These are phyloP conservation scores for Ambrosiella cleistominuta DNA, from an alignment of 2,329 filamentous ascomycete species.

Conservation along the genomic window DNA sequence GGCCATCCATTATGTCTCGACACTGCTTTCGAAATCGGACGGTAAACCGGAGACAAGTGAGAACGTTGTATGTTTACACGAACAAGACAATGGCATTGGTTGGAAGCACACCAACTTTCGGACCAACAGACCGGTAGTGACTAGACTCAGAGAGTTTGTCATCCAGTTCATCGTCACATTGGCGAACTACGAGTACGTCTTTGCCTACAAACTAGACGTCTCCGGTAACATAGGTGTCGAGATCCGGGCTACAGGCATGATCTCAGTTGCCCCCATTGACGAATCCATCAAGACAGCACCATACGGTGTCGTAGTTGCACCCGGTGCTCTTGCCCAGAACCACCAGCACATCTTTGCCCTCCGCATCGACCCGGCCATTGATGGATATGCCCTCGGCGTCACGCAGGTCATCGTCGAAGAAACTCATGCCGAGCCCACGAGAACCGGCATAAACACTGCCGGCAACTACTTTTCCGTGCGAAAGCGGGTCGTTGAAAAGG, in stretches of 20 bases:
- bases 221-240: conserved; percentile 44
- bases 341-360: conserved; percentile 54
- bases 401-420: conserved; percentile 33
- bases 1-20: conserved; percentile 46
- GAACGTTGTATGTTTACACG: conserved; percentile 50
- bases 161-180: conserved; percentile 53
- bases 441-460: conserved; percentile 38
- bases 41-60: conserved; percentile 35
- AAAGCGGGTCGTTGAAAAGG: conserved; percentile 28
- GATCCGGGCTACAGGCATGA: conserved; percentile 47
- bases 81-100: conserved; percentile 51
- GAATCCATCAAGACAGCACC: conserved; percentile 29
- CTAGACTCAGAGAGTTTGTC: conserved; percentile 43
- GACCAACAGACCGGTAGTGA: conserved; percentile 43
- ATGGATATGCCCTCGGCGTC: conserved; percentile 26
- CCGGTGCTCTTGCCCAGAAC: conserved; percentile 48
- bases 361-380: conserved; percentile 47
- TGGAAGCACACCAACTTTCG: conserved; percentile 58
- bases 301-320: conserved; percentile 45
- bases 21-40: conserved; percentile 31
- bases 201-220: conserved; percentile 39
- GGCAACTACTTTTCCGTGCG: conserved; percentile 43
- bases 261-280: conserved; percentile 43
- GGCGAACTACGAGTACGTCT: conserved; percentile 50
- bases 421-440: conserved; percentile 21